These are phyloP conservation scores for Salix dunnii DNA, from an alignment of 345 rosid genomes.

Conservation along the genomic window DNA sequence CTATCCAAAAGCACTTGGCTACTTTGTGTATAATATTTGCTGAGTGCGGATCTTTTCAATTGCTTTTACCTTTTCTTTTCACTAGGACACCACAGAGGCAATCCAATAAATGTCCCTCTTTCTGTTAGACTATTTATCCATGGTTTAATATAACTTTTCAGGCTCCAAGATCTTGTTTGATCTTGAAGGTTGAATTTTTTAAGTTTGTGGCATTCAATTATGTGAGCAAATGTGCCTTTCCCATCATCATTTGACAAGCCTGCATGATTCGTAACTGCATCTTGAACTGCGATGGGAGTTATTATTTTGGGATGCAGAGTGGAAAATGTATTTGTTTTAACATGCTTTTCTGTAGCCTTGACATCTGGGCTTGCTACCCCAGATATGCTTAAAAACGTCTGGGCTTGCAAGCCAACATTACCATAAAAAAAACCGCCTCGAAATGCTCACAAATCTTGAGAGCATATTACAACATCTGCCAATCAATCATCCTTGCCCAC, in stretches of 20 bases:
- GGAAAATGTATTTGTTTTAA: not conserved
- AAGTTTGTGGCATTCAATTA: not conserved
- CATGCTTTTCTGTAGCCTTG: not conserved
- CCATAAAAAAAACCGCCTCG: not conserved
- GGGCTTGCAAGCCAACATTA: not conserved
- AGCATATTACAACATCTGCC: not conserved
- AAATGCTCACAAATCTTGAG: not conserved
- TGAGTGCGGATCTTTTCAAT: not conserved
- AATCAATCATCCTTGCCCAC: conserved; percentile 31
- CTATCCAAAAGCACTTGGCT: not conserved
- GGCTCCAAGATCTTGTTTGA: not conserved
- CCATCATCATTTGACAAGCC: not conserved
- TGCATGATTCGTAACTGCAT: not conserved
- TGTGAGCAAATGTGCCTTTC: not conserved
- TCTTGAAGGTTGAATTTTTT: not conserved
- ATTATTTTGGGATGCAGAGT: not conserved
- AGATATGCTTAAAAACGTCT: not conserved
- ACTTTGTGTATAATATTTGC: not conserved
- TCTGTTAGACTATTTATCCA: not conserved
- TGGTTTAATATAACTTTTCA: not conserved
- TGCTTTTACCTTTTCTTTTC: not conserved
- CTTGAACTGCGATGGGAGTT: not conserved
- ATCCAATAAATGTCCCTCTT: not conserved
- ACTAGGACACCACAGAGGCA: not conserved
- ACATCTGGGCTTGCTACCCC: not conserved